Base-by-base conservation (phyloP, 352 stramenopile genomes). In the Phytophthora pistaciae region DNA sequence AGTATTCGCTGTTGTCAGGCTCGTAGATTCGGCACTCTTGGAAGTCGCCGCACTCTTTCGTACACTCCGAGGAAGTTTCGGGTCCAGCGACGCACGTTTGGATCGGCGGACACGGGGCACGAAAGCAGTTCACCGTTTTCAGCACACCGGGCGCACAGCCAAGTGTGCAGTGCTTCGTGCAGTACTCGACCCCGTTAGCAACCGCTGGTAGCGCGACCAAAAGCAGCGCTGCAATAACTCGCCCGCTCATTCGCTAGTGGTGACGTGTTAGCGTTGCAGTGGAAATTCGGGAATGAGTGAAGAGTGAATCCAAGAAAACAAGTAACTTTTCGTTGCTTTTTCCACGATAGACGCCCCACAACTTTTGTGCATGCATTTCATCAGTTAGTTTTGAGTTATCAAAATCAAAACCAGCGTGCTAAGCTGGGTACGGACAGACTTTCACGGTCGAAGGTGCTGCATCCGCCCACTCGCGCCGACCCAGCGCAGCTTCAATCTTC, bases 401-500 rank as follows among this genome's bases (percentile, higher is more conserved):
- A n/a, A 27, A 1, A 27, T 1, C 21, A 54, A 29, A 54, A 29
- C 5, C 46, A 29, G 21, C 20, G n/a, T 29, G n/a, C 20, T 54
- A 18, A 9, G n/a, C 48, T 54, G n/a, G 48, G 7, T 54, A 29
- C 50, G 63, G 64, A 33, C 52, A 63, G 18, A 65, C 53, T 42
- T 62, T 72, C 16, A 36, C 40, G 27, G 52, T 29, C 25, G 29
- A 72, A 23, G 44, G n/a, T 56, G 53, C 44, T 31, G 33, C 38
- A 2, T 56, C 60, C 27, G 36, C 52, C 72, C 72, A 76, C 16
- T 79, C 53, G 13, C 52, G 60, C 25, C 69, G 59, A 52, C 56
- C 56, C 38, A 81, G 38, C 1, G 63, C 65, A 18, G 20, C 18
- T 29, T 84, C 65, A 16, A 87, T 66, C 13, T 64, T 77, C 23